Percentiles rank a stretch among this genome's conserved stretches.
These are phyloP conservation scores for Syzygium aromaticum DNA, from an alignment of 345 rosid species.

Conservation along the genomic window DNA sequence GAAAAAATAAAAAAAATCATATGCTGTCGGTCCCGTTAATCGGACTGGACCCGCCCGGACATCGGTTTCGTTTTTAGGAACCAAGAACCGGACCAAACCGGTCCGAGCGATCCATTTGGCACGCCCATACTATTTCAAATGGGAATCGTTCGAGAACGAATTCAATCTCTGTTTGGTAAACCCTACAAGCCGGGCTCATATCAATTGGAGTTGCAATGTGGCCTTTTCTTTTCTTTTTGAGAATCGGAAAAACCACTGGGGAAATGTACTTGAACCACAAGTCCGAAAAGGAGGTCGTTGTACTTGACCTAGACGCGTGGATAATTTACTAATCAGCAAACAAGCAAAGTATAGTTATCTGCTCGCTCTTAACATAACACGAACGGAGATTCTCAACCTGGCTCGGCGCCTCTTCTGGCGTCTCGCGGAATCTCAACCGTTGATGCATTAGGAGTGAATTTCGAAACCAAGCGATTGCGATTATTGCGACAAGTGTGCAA, in stretches of 20 bases:
- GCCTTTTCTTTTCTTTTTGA: accelerated
- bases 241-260: not conserved
- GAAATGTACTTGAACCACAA: not conserved
- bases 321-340: not conserved
- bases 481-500: not conserved
- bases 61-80: too few species aligned
- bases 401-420: accelerated
- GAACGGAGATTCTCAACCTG: accelerated
- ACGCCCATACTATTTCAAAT: too few species aligned
- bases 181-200: accelerated
- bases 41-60: too few species aligned
- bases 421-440: accelerated
- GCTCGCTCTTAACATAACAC: not conserved
- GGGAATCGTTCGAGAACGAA: too few species aligned
- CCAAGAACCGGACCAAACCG: too few species aligned
- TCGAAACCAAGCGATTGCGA: accelerated
- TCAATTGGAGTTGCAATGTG: not conserved
- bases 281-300: not conserved
- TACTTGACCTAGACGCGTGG: accelerated
- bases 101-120: too few species aligned
- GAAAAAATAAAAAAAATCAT: too few species aligned
- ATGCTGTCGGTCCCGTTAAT: too few species aligned
- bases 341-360: not conserved
- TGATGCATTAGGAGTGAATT: accelerated
- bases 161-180: not conserved